phyloP scores from a whole-genome alignment of 495 filamentous ascomycete genomes.

The Neurospora sp. region DNA sequence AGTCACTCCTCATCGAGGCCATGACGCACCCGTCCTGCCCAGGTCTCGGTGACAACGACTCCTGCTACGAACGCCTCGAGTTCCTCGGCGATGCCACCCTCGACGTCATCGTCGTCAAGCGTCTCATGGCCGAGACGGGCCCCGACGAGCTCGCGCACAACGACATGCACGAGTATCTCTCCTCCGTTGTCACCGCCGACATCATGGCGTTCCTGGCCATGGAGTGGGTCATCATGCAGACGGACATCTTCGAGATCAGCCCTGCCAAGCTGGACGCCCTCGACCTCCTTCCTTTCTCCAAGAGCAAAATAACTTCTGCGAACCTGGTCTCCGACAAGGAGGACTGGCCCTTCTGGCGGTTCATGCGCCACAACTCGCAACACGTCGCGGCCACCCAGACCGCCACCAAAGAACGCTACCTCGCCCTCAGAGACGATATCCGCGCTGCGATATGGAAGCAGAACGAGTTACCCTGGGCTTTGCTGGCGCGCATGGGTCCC shows the following conservation, averaged over 20 bases:
- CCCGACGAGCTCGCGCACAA: conserved; percentile 42
- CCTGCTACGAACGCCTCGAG: conserved; percentile 79
- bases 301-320: background rate
- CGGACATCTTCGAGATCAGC: conserved; percentile 17
- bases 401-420: conserved; percentile 38
- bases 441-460: conserved; percentile 31
- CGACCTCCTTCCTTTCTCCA: conserved; percentile 10
- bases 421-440: conserved; percentile 40
- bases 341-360: conserved; percentile 50
- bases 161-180: conserved; percentile 64
- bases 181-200: conserved; percentile 72
- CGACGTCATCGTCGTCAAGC: conserved; percentile 60
- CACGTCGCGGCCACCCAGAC: conserved; percentile 33
- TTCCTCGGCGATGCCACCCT: conserved; percentile 85
- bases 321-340: conserved; percentile 7
- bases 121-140: conserved; percentile 21
- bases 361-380: conserved; percentile 49
- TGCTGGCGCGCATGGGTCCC: conserved; percentile 52
- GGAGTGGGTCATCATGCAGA: conserved; percentile 31
- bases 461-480: conserved; percentile 61
- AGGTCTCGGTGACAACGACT: conserved; percentile 21
- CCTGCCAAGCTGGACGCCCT: background rate
- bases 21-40: conserved; percentile 72
- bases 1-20: conserved; percentile 66
- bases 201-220: conserved; percentile 83